A percentile compares a stretch with the other conserved stretches of the same genome.
These are phyloP conservation scores for Talaromyces wortmannii DNA, from an alignment of 495 filamentous ascomycete species.

Conservation along the genomic window DNA sequence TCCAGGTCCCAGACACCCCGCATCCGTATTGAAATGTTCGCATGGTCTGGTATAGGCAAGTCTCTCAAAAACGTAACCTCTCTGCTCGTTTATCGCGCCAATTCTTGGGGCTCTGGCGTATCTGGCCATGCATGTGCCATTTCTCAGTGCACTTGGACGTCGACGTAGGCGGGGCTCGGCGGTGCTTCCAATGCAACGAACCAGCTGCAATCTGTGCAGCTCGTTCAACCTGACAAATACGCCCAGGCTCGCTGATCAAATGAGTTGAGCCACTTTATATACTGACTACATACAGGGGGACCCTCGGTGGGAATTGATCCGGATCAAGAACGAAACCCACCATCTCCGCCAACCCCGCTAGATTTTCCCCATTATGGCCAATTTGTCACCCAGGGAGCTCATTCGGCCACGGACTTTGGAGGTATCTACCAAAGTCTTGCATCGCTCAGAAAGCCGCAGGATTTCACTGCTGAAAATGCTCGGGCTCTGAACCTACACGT, in stretches of 20 bases:
- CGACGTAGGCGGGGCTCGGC: neutral
- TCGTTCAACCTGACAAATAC: too few species aligned
- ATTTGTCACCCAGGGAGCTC: conserved; percentile 14
- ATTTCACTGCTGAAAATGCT: conserved; percentile 42
- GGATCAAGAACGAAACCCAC: conserved; percentile 37
- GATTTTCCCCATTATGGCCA: conserved; percentile 41
- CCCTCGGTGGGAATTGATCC: conserved; percentile 28
- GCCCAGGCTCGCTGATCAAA: neutral
- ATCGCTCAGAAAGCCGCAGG: conserved; percentile 44
- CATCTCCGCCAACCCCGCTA: conserved; percentile 36
- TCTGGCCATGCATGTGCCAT: neutral
- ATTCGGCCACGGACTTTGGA: conserved; percentile 20
- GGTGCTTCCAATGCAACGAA: neutral
- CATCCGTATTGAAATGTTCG: conserved; percentile 1
- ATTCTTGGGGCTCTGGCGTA: neutral
- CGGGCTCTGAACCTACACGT: conserved; percentile 46
- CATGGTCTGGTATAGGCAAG: conserved; percentile 2
- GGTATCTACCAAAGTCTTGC: conserved; percentile 35
- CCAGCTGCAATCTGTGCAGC: too few species aligned
- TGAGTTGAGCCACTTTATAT: neutral
- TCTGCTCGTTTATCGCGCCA: neutral
- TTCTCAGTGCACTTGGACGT: too few species aligned
- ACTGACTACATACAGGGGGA: conserved; percentile 13
- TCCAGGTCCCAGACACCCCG: neutral
- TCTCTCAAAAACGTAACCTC: neutral